Evolutionary conservation across 805 yeast species (phyloP), one percentile per base, ranked within the genome.

Genomic region (Lipomyces lipofer): DNA sequence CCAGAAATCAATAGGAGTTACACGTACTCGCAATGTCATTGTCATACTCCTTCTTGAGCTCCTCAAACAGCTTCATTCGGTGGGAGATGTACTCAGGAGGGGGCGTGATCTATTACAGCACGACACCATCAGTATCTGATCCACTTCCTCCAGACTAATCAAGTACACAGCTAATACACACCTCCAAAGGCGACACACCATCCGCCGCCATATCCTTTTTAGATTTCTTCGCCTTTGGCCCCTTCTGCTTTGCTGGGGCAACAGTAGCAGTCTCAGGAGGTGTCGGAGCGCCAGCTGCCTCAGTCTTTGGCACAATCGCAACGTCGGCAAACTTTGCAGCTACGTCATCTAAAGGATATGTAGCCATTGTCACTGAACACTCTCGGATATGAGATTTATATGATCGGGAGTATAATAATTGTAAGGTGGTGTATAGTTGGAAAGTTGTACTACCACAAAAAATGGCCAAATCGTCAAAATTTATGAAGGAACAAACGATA

Each of bases 41-140:
- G 66, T 88, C 90, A 70, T 86, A 82, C 73, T 84, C 81, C 52
- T 81, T 82, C 75, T 86, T 86, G 63, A 94, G 78, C 70, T 85
- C 79, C 54, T 89, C 95, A 68, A 91, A 94, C 59, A 91, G 69
- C 66, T 79, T 73, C 68, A 86, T 77, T 73, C 99, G 85, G 60
- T 84, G 81, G 36, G 84, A 89, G 65, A 94, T 79, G 69, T 86
- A 94, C 60, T 73, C 83, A n/a, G 97, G 96, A 70, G 83, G 84
- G 27, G 96, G 95, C 54, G 84, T 85, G 60, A 85, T 63, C 56
- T 71, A 72, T 39, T 19, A 25, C 10, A 43, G 13, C 49, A 13
- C 7, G 6, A 12, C 28, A 15, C n/a, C 4, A 22, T 19, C n/a
- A 24, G 22, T 6, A 35, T 10, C 33, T 6, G 27, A 28, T 15